phyloP scores from a whole-genome alignment of 352 stramenopile genomes.

The Pythium brassicae region DNA sequence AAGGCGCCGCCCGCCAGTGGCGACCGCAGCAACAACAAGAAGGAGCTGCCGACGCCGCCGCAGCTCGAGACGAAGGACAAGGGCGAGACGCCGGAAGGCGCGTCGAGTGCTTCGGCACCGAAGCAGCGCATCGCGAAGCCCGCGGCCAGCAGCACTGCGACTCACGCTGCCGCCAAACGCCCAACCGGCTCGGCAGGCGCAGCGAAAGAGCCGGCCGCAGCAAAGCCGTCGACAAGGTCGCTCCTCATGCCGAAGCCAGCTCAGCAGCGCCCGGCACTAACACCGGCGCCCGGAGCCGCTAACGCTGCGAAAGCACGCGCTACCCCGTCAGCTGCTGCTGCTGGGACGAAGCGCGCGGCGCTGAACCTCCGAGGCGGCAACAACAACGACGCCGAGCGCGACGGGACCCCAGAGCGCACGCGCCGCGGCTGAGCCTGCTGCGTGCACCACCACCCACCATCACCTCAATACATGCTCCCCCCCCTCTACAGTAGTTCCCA shows the following conservation, averaged over 20 bases:
- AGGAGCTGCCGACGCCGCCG: background rate
- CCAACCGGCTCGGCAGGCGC: conserved; percentile 2
- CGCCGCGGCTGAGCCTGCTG: conserved; percentile 7
- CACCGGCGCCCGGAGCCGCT: background rate
- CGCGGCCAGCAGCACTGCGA: background rate
- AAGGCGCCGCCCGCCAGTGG: conserved; percentile 16
- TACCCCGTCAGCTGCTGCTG: background rate
- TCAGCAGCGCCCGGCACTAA: background rate
- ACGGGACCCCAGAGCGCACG: conserved; percentile 14
- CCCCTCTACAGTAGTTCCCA: background rate
- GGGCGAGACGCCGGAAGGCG: conserved; percentile 4
- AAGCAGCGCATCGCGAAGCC: conserved; percentile 5
- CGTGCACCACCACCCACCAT: no score
- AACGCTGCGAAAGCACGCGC: background rate
- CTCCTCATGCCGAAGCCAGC: background rate
- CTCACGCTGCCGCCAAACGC: background rate
- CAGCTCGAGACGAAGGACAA: conserved; percentile 4
- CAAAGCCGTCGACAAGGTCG: background rate
- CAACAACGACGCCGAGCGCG: conserved; percentile 25
- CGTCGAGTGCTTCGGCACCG: background rate
- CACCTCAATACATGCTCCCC: background rate
- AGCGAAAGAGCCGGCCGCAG: background rate
- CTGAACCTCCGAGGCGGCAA: conserved; percentile 13
- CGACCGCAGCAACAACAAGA: conserved; percentile 13
- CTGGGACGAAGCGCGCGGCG: conserved; percentile 1